Evolutionary conservation across 2,329 filamentous ascomycete genomes (phyloP), one percentile per base, ranked within the genome.

Genomic region (Colletotrichum graminicola): DNA sequence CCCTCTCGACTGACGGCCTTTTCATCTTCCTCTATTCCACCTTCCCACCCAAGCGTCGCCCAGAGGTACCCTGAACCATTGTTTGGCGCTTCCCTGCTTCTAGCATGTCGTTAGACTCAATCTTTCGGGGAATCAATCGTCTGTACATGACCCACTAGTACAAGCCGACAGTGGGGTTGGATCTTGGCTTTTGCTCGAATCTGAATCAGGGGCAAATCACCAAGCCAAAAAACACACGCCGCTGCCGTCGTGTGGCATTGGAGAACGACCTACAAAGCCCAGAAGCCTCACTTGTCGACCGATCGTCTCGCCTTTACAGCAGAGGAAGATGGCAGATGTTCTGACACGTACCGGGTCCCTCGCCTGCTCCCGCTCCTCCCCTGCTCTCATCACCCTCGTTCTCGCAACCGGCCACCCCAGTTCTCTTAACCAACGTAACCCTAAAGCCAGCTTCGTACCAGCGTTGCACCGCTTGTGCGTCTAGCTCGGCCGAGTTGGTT

Each of bases 131-230:
- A 47, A 36, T 29, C 32, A 23, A 47, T 23, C n/a, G 45, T 23
- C 23, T 54, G n/a, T 29, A 21, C n/a, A 6, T 47, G 14, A 29
- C 39, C 47, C 45, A 55, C 47, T 45, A 14, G 39, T 55, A 23
- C 12, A 54, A 18, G 39, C 60, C 36, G 23, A 36, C 41, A 23
- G 43, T 68, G 43, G 43, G 45, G 11, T 64, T 45, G 7, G 14
- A 41, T 29, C 12, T 45, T 54, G 45, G 14, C 11, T 18, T 54
- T 55, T 60, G 45, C 21, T 34, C 18, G 23, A 34, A 32, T 43
- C 21, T 55, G 60, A 60, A 60, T 56, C 59, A 72, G 66, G 54
- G 47, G 66, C 8, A 60, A 69, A 21, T 23, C 34, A 7, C 23
- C 39, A 26, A 16, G 45, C 60, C 55, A 61, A 61, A 69, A 54